Evolutionary conservation across 2,329 filamentous ascomycete species (phyloP), one percentile per base, ranked within the genome.

Genomic region (Colletotrichum sp.): DNA sequence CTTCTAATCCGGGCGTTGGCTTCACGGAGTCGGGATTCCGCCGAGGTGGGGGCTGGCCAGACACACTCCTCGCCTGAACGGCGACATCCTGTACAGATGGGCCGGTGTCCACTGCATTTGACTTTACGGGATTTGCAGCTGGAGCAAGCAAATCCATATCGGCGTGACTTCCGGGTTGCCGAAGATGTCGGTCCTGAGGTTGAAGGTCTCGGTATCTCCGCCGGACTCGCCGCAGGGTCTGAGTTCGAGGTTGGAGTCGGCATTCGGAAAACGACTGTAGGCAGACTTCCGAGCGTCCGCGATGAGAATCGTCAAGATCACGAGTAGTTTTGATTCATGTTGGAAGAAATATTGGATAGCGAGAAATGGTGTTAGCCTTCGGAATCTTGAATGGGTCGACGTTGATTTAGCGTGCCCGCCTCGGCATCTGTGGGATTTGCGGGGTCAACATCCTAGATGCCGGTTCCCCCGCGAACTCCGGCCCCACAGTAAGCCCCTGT

Each of bases 61-160:
- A 62, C 44, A 24, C 76, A 77, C 4, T 64, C 21, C 26, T 76
- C 60, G 10, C 73, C 65, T 3, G 73, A 76, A 12, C 76, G 69
- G 8, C 68, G 68, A 52, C 76, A 77, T 12, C 76, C 66, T 1
- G 64, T 36, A 13, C 76, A 77, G 18, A 75, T 30, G 21, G 72
- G 75, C 36, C 70, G 75, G 7, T 69, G 62, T 4, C 75, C 75
- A 57, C 64, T 75, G 63, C 75, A 77, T 34, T 77, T 77, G 44
- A 77, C 72, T 32, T 77, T 77, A 6, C 75, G 75, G 26, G 62
- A 36, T 49, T 77, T 77, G 72, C 75, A 77, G 28, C 39, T 34
- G 52, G 52, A 30, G 52, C 75, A 77, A 2, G 75, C 75, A 26
- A 77, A 77, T 21, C 75, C 75, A 6, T 76, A 77, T 10, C 69